A percentile compares a stretch with the other conserved stretches of the same genome.
Evolutionary conservation across 805 yeast species (phyloP).

Genomic region (Cyberlindnera mrakii): DNA sequence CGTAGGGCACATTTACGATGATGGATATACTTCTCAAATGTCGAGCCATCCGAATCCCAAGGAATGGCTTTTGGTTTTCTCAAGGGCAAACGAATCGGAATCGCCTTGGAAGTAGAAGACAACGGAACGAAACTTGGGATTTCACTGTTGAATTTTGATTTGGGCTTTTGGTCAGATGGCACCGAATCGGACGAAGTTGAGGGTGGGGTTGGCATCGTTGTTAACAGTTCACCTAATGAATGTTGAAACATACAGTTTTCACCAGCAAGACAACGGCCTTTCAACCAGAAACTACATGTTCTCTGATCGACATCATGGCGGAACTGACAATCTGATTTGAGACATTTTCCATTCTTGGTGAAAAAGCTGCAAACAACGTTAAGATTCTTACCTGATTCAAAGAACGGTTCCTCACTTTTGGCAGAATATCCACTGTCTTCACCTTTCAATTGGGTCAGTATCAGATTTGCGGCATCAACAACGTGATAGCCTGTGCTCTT

Average conservation of each 20-base stretch:
- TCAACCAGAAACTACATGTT: constrained; percentile 42
- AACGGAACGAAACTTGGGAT: background rate
- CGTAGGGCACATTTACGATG: constrained; percentile 16
- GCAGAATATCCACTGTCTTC: background rate
- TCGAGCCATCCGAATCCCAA: constrained; percentile 19
- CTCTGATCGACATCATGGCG: constrained; percentile 38
- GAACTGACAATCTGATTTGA: constrained; percentile 39
- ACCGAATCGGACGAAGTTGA: constrained; percentile 1
- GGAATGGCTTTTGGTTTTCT: constrained; percentile 20
- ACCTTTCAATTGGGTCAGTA: constrained; percentile 17
- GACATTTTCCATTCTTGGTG: constrained; percentile 34
- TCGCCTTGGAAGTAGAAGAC: constrained; percentile 4
- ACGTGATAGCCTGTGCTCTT: constrained; percentile 32
- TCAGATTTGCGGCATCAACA: constrained; percentile 18
- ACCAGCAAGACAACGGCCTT: constrained; percentile 38
- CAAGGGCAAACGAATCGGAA: constrained; percentile 15
- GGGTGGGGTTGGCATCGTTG: background rate
- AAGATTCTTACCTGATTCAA: constrained; percentile 7
- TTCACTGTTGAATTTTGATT: background rate
- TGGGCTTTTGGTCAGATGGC: constrained; percentile 1
- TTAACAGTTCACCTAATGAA: constrained; percentile 11
- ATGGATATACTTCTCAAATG: constrained; percentile 12
- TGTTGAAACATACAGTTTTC: constrained; percentile 36
- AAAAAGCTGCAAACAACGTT: constrained; percentile 35
- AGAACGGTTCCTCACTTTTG: constrained; percentile 3